Evolutionary conservation across 2,329 filamentous ascomycete genomes (phyloP), one percentile per base, ranked within the genome.

Genomic region (Fusarium brevicatenulatum): DNA sequence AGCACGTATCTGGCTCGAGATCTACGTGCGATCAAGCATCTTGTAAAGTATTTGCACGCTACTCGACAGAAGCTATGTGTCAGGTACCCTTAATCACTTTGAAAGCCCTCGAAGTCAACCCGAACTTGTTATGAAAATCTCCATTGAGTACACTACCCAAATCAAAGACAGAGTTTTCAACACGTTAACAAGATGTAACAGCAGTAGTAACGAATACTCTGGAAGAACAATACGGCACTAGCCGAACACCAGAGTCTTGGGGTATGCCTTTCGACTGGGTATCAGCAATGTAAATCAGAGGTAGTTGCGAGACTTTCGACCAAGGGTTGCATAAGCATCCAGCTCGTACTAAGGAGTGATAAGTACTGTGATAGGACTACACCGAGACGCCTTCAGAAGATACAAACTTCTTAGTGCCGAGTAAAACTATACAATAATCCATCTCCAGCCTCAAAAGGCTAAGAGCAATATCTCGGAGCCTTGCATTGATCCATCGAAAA

Each of bases 301-400:
- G 9, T 8, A 3, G 5, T 18, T 49, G 6, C 5, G 10, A 18
- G 21, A 6, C 2, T 23, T 34, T 34, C 2, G 8, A 7, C 6
- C 2, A 50, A 50, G 16, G 6, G 2, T 34, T 34, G 2, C 11
- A 50, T 23, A 19, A 13, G 7, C 30, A 23, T 34, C 11, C 16
- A 23, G 10, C 21, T 50, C 30, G 21, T 19, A 11, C 11, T 13
- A n/a, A 32, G 10, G 8, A 7, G 23, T 18, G 15, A 12, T 9
- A 32, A 18, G 21, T 23, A 18, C 16, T 50, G 5, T 23, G 16
- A 34, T 23, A 18, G 16, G 2, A 34, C n/a, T 23, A 19, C 6
- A 13, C 15, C 1, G 0, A 8, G 11, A 10, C n/a, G 9, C 18
- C 49, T 15, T 36, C 9, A 25, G 11, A 36, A 10, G 49, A 11